Conservation (phyloP, 192 early-diverging fungal species). For the Backusella parvicylindrica region DNA sequence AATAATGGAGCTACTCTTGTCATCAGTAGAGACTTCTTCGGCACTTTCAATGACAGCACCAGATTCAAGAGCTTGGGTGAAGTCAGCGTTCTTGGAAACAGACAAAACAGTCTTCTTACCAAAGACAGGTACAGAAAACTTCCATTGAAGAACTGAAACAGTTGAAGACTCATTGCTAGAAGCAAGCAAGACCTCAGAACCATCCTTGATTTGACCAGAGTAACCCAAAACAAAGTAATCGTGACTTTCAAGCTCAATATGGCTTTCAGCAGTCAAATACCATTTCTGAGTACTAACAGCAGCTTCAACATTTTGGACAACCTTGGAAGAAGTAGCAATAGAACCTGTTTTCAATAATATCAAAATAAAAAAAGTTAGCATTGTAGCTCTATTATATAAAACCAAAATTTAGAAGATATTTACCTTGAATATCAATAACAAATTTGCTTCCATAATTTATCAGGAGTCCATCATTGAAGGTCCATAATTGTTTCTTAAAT, state of each 20-base stretch:
- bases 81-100: neutral
- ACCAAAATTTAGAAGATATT: neutral
- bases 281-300: slow-evolving; percentile 19
- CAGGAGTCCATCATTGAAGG: slow-evolving; percentile 15
- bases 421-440: slow-evolving; percentile 21
- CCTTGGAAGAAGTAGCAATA: neutral
- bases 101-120: slow-evolving; percentile 5
- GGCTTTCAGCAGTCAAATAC: slow-evolving; percentile 17
- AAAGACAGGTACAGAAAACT: slow-evolving; percentile 19
- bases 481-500: slow-evolving; percentile 26
- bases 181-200: neutral
- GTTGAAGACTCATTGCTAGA: neutral
- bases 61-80: slow-evolving; percentile 3
- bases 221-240: slow-evolving; percentile 2
- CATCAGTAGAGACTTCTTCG: neutral
- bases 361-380: neutral
- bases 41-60: slow-evolving; percentile 8
- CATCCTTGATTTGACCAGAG: neutral
- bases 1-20: neutral
- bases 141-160: slow-evolving; percentile 9
- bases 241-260: slow-evolving; percentile 15
- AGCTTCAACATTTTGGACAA: slow-evolving; percentile 1
- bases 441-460: slow-evolving; percentile 22
- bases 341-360: neutral
- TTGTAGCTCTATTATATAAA: neutral